These are phyloP conservation scores for Hypoxylon sp. DNA, from an alignment of 2,329 filamentous ascomycete species.

Conservation along the genomic window DNA sequence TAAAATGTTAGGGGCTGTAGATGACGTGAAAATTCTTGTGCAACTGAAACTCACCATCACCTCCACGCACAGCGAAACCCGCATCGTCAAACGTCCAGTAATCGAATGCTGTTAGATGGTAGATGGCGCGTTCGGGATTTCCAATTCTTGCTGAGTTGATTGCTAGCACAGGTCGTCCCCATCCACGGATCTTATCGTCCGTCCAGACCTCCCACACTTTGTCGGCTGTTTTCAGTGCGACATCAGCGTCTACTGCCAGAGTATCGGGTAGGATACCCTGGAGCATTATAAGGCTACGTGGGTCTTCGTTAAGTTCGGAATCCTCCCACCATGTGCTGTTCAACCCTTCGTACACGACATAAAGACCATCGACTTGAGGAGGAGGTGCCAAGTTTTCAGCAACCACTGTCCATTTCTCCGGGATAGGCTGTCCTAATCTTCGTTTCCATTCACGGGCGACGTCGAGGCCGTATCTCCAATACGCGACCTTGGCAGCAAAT, in stretches of 20 bases:
- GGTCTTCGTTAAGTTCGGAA: constrained; percentile 50
- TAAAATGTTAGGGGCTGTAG: no score
- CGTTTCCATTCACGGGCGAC: constrained; percentile 55
- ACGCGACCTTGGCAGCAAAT: constrained; percentile 46
- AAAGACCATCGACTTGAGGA: constrained; percentile 52
- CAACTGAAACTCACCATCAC: constrained; percentile 23
- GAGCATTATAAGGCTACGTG: constrained; percentile 56
- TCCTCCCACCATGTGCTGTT: constrained; percentile 55
- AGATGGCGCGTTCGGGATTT: constrained; percentile 52
- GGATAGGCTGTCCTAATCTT: constrained; percentile 50
- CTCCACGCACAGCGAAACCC: constrained; percentile 28
- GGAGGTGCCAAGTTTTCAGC: constrained; percentile 54
- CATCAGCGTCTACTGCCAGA: constrained; percentile 48
- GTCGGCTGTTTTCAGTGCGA: constrained; percentile 50
- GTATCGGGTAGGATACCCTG: constrained; percentile 55
- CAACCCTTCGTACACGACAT: constrained; percentile 58
- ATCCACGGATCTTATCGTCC: constrained; percentile 54
- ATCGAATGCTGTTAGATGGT: constrained; percentile 53
- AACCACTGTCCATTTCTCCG: constrained; percentile 52
- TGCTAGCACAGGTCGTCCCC: constrained; percentile 57
- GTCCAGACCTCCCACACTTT: constrained; percentile 53
- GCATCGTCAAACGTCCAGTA: constrained; percentile 54
- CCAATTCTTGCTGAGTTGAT: constrained; percentile 56
- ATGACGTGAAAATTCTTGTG: no score
- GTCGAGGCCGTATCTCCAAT: constrained; percentile 60